Evolutionary conservation across 2,329 filamentous ascomycete species (phyloP).

Genomic region (Juglanconis juglandina): DNA sequence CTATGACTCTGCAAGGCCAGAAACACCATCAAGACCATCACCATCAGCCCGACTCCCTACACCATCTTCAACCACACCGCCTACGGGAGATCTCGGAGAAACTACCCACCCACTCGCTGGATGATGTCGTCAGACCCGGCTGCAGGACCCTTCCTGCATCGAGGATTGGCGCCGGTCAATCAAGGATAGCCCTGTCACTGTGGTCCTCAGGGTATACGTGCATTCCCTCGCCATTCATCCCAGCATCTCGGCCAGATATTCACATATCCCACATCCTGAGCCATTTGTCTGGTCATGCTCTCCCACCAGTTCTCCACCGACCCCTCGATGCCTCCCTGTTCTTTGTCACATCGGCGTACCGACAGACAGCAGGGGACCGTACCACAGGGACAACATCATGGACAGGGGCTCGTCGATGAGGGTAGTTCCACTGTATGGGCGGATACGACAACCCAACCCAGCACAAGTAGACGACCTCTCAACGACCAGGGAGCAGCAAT

Average conservation of each 20-base stretch:
- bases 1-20: not conserved
- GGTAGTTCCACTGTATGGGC: not conserved
- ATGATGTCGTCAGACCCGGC: conserved; percentile 12
- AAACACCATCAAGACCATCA: not conserved
- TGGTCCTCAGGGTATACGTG: not conserved
- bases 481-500: conserved; percentile 12
- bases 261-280: too few species aligned
- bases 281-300: not conserved
- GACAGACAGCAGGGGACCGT: not conserved
- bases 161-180: not conserved
- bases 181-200: not conserved
- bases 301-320: not conserved
- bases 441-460: not conserved
- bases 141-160: conserved; percentile 13
- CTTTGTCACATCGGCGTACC: not conserved
- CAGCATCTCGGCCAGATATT: not conserved
- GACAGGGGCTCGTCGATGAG: not conserved
- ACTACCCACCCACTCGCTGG: not conserved
- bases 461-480: too few species aligned
- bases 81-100: conserved; percentile 6
- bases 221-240: not conserved
- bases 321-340: not conserved
- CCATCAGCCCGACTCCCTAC: not conserved
- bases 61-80: not conserved
- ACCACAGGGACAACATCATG: not conserved